Evolutionary conservation across 345 rosid genomes (phyloP).

Genomic region (Syzygium jambos): DNA sequence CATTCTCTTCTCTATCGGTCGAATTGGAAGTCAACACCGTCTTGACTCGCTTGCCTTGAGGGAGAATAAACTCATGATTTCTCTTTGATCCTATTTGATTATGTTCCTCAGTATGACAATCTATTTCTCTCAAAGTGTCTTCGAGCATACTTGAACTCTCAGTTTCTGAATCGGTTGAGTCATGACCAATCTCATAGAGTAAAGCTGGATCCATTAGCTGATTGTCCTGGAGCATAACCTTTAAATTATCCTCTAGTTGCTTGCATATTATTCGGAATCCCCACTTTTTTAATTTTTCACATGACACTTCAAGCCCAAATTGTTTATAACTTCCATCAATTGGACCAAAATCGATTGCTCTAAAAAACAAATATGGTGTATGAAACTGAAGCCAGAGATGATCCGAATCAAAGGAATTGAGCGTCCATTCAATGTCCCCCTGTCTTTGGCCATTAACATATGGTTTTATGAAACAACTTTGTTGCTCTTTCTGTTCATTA

Average conservation of each 20-base stretch:
- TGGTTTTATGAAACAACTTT: not conserved
- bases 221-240: not conserved
- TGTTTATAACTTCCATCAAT: not conserved
- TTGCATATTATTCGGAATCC: not conserved
- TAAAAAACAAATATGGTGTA: not conserved
- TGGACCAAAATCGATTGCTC: not conserved
- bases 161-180: not conserved
- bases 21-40: fast-evolving
- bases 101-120: not conserved
- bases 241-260: not conserved
- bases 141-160: not conserved
- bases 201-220: not conserved
- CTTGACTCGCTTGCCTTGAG: not conserved
- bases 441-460: not conserved
- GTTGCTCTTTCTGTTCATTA: not conserved
- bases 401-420: not conserved
- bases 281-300: not conserved
- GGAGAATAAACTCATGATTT: not conserved
- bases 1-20: not conserved
- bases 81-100: not conserved
- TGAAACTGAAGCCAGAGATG: not conserved
- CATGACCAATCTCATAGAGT: not conserved
- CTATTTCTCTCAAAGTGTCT: not conserved
- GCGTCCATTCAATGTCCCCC: not conserved
- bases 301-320: not conserved